Conservation (phyloP, 2,329 filamentous ascomycete species). For the Phymatotrichopsis omnivora region DNA sequence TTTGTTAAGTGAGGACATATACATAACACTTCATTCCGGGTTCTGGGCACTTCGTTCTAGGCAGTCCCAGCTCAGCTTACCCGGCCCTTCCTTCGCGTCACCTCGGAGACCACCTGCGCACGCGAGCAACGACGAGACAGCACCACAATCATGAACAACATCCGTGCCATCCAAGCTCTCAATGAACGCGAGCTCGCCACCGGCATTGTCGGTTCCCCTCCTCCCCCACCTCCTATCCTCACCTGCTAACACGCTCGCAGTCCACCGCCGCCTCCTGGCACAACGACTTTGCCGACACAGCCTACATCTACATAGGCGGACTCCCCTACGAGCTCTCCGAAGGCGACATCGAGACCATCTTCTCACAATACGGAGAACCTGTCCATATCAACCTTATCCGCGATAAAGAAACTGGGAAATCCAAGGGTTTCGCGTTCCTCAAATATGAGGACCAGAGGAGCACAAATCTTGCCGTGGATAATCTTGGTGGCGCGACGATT, state of each 20-base stretch:
- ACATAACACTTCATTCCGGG: too few relatives aligned
- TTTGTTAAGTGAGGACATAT: too few relatives aligned
- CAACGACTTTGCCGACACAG: constrained; percentile 86
- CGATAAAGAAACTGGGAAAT: constrained; percentile 94
- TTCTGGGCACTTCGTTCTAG: too few relatives aligned
- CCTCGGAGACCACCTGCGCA: too few relatives aligned
- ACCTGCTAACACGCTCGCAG: constrained; percentile 29
- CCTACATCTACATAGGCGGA: constrained; percentile 92
- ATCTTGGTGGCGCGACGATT: constrained; percentile 76
- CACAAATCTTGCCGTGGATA: constrained; percentile 92
- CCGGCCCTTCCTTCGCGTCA: too few relatives aligned
- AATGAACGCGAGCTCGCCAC: constrained; percentile 92
- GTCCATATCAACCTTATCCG: constrained; percentile 84
- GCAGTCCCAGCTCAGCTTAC: too few relatives aligned
- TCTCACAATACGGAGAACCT: constrained; percentile 93
- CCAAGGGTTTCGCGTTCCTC: constrained; percentile 85
- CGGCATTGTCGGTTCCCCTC: constrained; percentile 52
- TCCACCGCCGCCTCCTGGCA: constrained; percentile 29
- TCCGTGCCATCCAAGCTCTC: constrained; percentile 81
- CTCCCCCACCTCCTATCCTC: not conserved
- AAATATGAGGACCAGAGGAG: constrained; percentile 98
- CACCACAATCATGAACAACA: constrained; percentile 66
- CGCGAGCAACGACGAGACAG: too few relatives aligned
- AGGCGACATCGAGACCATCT: constrained; percentile 91
- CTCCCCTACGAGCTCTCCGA: constrained; percentile 87